phyloP scores from a whole-genome alignment of 495 filamentous ascomycete species.

The Aspergillus diversus region DNA sequence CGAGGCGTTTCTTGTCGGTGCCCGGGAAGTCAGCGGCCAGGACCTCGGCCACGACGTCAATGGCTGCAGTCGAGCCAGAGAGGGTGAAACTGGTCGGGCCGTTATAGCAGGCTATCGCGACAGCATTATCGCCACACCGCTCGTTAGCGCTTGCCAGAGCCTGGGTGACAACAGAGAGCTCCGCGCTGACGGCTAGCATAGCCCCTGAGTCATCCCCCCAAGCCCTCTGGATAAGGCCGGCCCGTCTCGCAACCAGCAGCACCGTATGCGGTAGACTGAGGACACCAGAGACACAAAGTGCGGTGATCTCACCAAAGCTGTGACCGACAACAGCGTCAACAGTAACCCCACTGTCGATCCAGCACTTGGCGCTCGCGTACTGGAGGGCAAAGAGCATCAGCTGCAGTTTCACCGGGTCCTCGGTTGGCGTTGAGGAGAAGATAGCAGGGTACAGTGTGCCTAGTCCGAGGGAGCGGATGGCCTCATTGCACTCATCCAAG shows the following conservation, averaged over 20 bases:
- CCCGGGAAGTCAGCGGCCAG: conserved; percentile 2
- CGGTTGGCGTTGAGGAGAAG: conserved; percentile 36
- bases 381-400: conserved; percentile 48
- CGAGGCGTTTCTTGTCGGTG: conserved; percentile 41
- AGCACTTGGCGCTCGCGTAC: conserved; percentile 46
- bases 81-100: conserved; percentile 46
- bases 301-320: conserved; percentile 51
- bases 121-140: neutral
- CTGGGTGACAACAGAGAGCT: conserved; percentile 22
- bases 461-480: conserved; percentile 32
- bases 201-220: conserved; percentile 52
- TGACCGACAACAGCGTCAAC: conserved; percentile 49
- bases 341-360: conserved; percentile 46
- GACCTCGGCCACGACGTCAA: conserved; percentile 26
- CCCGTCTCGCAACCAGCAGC: conserved; percentile 44
- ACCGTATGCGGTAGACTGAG: conserved; percentile 40
- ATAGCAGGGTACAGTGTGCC: conserved; percentile 49
- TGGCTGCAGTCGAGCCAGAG: conserved; percentile 39
- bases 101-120: conserved; percentile 19
- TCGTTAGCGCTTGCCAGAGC: conserved; percentile 4
- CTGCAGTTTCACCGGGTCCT: conserved; percentile 48
- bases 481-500: conserved; percentile 44
- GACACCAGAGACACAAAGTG: conserved; percentile 36
- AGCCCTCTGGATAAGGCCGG: conserved; percentile 39
- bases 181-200: conserved; percentile 53